Base-by-base conservation (phyloP, 2,329 filamentous ascomycete genomes). In the Sarocladiaceae sp. region DNA sequence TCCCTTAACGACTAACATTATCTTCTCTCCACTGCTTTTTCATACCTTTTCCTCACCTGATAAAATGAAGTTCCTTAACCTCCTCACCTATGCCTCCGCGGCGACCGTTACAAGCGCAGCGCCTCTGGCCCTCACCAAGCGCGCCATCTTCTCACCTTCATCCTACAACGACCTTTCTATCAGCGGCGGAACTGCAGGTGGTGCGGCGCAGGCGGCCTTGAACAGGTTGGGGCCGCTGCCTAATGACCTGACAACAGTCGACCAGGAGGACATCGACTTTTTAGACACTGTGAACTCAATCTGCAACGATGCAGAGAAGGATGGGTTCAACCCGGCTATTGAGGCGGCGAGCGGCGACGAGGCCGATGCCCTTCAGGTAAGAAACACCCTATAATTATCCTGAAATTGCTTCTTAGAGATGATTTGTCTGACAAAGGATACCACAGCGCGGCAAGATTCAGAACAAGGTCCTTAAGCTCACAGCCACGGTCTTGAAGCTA, bases 391-490 rank as follows among this genome's bases (percentile, higher is more conserved):
- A 13, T 23, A n/a, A n/a, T n/a, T 41, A 19, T 35, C 7, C 33
- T 35, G 15, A 35, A 13, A 13, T 29, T 13, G 26, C 13, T 6
- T 3, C 12, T 27, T 11, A 18, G 6, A 21, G 7, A 15, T 1
- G 1, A 4, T 1, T 2, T 10, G 32, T 11, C 44, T 55, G 20
- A 18, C 4, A 6, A 10, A 19, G 9, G 34, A 49, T 24, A 20
- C 6, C 29, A 37, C 45, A 71, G 68, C 64, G 67, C 44, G 73
- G 73, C 55, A 78, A 78, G 63, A 78, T 70, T 48, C 75, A 76
- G 69, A 78, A 78, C 68, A 79, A 79, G 63, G 72, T 79, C 13
- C 59, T 79, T 43, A 79, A 80, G 63, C 63, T 79, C 49, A 70
- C 68, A 31, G 70, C 73, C 21, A 71, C 71, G 43, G 61, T 76